These are phyloP conservation scores for Picochlorum costavermella DNA, from an alignment of 139 green algal species.

Conservation along the genomic window DNA sequence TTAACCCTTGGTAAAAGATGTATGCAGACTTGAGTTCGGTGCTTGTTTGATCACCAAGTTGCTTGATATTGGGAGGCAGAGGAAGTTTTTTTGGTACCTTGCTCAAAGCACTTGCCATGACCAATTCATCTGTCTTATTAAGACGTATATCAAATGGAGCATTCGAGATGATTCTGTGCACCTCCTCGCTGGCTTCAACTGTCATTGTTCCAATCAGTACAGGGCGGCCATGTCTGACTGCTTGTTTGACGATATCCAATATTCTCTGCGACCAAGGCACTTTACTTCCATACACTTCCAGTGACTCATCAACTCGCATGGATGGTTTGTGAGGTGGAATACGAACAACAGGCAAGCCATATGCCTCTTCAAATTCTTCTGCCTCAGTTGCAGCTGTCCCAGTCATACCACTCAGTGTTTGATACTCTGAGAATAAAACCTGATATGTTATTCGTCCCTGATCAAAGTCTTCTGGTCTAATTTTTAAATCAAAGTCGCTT, in stretches of 20 bases:
- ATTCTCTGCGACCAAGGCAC: slow-evolving; percentile 6
- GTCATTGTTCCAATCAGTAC: slow-evolving; percentile 84
- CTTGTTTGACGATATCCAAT: slow-evolving; percentile 11
- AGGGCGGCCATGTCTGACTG: slow-evolving; percentile 38
- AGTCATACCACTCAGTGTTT: slow-evolving; percentile 66
- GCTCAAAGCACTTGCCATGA: too few relatives aligned
- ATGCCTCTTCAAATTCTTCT: slow-evolving; percentile 49
- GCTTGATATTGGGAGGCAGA: too few relatives aligned
- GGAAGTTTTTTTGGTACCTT: too few relatives aligned
- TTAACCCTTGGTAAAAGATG: too few relatives aligned
- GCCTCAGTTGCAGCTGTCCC: slow-evolving; percentile 37
- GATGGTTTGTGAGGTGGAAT: slow-evolving; percentile 75
- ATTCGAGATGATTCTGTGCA: slow-evolving; percentile 10
- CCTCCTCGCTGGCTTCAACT: slow-evolving; percentile 47
- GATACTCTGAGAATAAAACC: slow-evolving; percentile 57
- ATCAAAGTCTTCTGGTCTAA: slow-evolving; percentile 24
- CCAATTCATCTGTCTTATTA: slow-evolving; percentile 37
- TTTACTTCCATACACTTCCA: slow-evolving; percentile 41
- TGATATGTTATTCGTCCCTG: slow-evolving; percentile 54
- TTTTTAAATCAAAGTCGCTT: slow-evolving; percentile 29
- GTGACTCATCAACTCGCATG: slow-evolving; percentile 45
- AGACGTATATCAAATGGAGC: slow-evolving; percentile 1
- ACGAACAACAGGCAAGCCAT: slow-evolving; percentile 51
- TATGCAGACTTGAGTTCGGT: too few relatives aligned
- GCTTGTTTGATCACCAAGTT: too few relatives aligned